Evolutionary conservation across 1,284 basidiomycete genomes (phyloP).

Genomic region (Fomitopsis betulina): DNA sequence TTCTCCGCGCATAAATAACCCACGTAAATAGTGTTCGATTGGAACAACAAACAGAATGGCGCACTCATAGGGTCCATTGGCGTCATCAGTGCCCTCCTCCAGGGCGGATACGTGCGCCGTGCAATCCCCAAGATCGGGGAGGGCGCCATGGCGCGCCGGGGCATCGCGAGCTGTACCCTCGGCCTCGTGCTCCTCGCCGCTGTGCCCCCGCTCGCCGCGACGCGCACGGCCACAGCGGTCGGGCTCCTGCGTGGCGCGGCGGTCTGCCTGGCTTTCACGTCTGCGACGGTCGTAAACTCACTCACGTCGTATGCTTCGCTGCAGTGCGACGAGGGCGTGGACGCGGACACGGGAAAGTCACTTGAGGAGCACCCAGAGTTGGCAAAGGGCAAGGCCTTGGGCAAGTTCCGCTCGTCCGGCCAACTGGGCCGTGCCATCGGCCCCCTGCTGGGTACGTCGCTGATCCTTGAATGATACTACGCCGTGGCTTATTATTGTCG

Average conservation of each 20-base stretch:
- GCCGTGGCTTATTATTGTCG: not conserved
- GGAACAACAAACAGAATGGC: constrained; percentile 88
- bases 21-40: constrained; percentile 66
- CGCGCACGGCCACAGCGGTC: constrained; percentile 42
- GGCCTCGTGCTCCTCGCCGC: constrained; percentile 67
- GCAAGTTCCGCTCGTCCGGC: constrained; percentile 81
- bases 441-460: constrained; percentile 68
- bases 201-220: constrained; percentile 53
- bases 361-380: constrained; percentile 56
- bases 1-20: constrained; percentile 3
- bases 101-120: constrained; percentile 88
- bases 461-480: not conserved
- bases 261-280: constrained; percentile 82
- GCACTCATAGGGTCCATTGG: constrained; percentile 85
- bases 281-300: constrained; percentile 87
- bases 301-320: constrained; percentile 83
- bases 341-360: constrained; percentile 53
- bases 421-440: constrained; percentile 89
- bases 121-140: constrained; percentile 69
- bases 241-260: constrained; percentile 71
- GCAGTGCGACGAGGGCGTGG: constrained; percentile 74
- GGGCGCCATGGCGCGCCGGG: constrained; percentile 72
- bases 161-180: constrained; percentile 65
- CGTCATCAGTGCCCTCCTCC: constrained; percentile 79
- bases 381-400: constrained; percentile 81